phyloP scores from a whole-genome alignment of 108 stramenopile species.

The Fragilaria radians region DNA sequence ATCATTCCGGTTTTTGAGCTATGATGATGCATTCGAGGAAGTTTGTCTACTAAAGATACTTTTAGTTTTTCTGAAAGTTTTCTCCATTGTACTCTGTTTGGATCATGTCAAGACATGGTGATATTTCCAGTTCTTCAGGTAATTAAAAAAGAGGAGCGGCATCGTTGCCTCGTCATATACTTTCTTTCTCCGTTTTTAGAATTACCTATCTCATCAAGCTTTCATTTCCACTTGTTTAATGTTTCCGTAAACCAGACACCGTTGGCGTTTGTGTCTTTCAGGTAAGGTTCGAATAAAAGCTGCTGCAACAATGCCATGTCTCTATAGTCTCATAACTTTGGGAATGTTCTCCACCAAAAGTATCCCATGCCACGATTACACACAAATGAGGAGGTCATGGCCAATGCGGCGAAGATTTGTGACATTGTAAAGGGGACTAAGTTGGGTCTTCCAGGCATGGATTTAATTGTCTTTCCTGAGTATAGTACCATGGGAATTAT shows the following conservation, averaged over 20 bases:
- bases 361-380: constrained; percentile 79
- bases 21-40: too few relatives aligned
- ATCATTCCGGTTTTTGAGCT: too few relatives aligned
- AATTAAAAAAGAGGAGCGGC: constrained; percentile 31
- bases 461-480: constrained; percentile 75
- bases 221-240: constrained; percentile 12
- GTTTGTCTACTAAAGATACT: too few relatives aligned
- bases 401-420: constrained; percentile 65
- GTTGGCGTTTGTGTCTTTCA: constrained; percentile 80
- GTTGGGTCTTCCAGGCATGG: constrained; percentile 72
- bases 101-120: constrained; percentile 72
- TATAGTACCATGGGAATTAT: constrained; percentile 82
- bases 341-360: neutral
- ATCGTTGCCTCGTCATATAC: neutral
- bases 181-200: neutral
- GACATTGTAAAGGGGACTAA: constrained; percentile 73
- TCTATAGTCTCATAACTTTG: neutral
- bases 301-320: neutral
- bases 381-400: constrained; percentile 63
- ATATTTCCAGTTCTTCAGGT: constrained; percentile 52
- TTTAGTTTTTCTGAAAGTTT: too few relatives aligned
- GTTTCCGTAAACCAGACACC: constrained; percentile 29
- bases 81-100: too few relatives aligned
- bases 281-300: neutral
- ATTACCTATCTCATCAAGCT: neutral